phyloP scores from a whole-genome alignment of 2,329 filamentous ascomycete genomes.

The Fusarium subglutinans region DNA sequence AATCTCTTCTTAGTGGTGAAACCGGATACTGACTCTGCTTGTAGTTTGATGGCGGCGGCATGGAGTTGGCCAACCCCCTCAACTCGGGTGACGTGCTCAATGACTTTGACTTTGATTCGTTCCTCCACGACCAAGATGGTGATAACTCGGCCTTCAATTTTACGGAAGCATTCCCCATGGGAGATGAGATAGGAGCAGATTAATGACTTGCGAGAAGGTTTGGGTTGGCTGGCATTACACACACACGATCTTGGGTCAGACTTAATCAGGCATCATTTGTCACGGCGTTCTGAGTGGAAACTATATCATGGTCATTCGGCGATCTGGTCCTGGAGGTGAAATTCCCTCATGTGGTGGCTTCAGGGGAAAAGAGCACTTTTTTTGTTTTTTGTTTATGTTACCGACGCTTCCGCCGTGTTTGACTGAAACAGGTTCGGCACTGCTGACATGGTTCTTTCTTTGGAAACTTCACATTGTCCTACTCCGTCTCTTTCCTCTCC shows the following conservation, averaged over 20 bases:
- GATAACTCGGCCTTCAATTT: slow-evolving; percentile 65
- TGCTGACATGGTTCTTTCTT: slow-evolving; percentile 26
- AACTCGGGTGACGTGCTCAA: slow-evolving; percentile 67
- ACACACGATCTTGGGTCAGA: slow-evolving; percentile 44
- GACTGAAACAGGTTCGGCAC: slow-evolving; percentile 23
- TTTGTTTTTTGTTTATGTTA: slow-evolving; percentile 36
- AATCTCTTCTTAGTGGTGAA: slow-evolving; percentile 6
- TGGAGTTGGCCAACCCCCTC: slow-evolving; percentile 67
- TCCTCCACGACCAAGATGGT: slow-evolving; percentile 66
- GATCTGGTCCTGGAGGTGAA: slow-evolving; percentile 47
- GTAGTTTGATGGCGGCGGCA: slow-evolving; percentile 52
- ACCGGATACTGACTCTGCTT: slow-evolving; percentile 9
- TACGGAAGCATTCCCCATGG: slow-evolving; percentile 61
- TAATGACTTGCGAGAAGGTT: slow-evolving; percentile 46
- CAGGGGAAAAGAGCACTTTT: slow-evolving; percentile 46
- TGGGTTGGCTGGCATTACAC: slow-evolving; percentile 42
- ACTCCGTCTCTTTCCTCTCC: slow-evolving; percentile 28
- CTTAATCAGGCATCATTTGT: slow-evolving; percentile 53
- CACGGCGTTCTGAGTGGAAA: slow-evolving; percentile 51
- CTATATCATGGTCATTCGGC: slow-evolving; percentile 54
- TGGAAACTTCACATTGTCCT: slow-evolving; percentile 16
- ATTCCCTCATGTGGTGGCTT: slow-evolving; percentile 44
- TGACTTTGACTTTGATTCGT: slow-evolving; percentile 75
- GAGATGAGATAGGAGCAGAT: slow-evolving; percentile 67
- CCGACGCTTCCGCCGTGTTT: slow-evolving; percentile 30